Conservation (phyloP, 768 basidiomycete species). For the Trametes punicea region DNA sequence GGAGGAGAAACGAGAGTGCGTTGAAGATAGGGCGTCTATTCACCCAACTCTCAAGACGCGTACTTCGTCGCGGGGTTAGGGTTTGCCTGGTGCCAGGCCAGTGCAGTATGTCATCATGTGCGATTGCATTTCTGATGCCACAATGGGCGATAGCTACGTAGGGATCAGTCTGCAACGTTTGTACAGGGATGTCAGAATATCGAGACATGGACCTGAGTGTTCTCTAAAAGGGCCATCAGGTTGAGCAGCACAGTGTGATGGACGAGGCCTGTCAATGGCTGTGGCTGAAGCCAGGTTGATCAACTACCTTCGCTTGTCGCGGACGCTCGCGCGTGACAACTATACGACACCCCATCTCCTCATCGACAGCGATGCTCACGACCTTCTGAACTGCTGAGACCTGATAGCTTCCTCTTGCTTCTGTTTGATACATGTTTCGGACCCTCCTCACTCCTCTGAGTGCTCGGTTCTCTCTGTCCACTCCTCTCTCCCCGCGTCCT, state of each 20-base stretch:
- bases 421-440: constrained; percentile 28
- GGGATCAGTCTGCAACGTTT: too few relatives aligned
- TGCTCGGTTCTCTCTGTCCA: constrained; percentile 30
- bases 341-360: neutral
- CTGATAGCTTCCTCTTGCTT: constrained; percentile 13
- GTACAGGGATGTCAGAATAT: too few relatives aligned
- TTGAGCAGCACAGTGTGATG: neutral
- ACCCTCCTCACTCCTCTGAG: constrained; percentile 35
- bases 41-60: neutral
- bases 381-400: constrained; percentile 8
- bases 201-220: neutral
- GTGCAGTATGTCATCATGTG: too few relatives aligned
- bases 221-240: neutral
- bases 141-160: too few relatives aligned
- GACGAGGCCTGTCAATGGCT: neutral
- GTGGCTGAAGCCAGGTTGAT: constrained; percentile 9
- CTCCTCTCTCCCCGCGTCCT: constrained; percentile 14
- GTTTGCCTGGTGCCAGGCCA: too few relatives aligned
- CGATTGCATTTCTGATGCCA: too few relatives aligned
- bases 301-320: constrained; percentile 1
- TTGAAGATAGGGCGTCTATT: neutral
- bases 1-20: neutral
- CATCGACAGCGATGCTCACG: constrained; percentile 7
- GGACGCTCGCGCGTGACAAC: neutral
- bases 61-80: neutral